Conservation (phyloP, 352 stramenopile species). For the Pythium dissotocum region DNA sequence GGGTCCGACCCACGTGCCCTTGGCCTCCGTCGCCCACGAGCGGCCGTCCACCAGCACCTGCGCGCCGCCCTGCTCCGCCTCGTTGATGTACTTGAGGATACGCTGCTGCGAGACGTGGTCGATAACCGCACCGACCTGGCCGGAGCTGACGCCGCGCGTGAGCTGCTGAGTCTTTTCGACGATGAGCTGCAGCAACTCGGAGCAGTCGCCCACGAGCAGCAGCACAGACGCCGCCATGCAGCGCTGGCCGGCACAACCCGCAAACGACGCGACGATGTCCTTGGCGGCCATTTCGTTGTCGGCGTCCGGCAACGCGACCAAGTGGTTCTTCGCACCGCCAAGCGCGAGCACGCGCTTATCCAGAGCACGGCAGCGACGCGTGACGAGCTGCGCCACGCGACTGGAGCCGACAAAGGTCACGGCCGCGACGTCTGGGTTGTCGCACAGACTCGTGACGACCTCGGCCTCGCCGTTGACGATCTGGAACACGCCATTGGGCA, state of each 20-base stretch:
- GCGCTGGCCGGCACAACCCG: conserved; percentile 94
- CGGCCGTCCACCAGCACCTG: conserved; percentile 94
- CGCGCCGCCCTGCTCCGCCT: conserved; percentile 80
- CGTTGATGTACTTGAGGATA: conserved; percentile 95
- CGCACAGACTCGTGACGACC: conserved; percentile 91
- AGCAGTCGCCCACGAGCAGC: conserved; percentile 85
- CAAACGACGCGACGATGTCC: conserved; percentile 96
- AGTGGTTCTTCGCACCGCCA: conserved; percentile 97
- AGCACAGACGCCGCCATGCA: conserved; percentile 98
- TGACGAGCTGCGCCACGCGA: conserved; percentile 92
- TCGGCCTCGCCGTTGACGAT: conserved; percentile 94
- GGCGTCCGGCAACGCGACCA: conserved; percentile 95
- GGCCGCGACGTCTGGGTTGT: conserved; percentile 84
- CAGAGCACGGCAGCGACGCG: conserved; percentile 83
- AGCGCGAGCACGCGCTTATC: conserved; percentile 96
- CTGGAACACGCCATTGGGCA: conserved; percentile 95
- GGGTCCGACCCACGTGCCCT: conserved; percentile 92
- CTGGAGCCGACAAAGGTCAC: conserved; percentile 97
- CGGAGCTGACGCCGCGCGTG: conserved; percentile 85
- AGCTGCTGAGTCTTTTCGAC: conserved; percentile 88
- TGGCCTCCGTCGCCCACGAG: conserved; percentile 55
- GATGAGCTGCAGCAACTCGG: conserved; percentile 82
- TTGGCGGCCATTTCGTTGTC: conserved; percentile 90
- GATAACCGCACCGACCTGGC: conserved; percentile 96
- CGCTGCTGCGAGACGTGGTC: conserved; percentile 87